phyloP scores from a whole-genome alignment of 768 basidiomycete species.

The Kwoniella sp. region DNA sequence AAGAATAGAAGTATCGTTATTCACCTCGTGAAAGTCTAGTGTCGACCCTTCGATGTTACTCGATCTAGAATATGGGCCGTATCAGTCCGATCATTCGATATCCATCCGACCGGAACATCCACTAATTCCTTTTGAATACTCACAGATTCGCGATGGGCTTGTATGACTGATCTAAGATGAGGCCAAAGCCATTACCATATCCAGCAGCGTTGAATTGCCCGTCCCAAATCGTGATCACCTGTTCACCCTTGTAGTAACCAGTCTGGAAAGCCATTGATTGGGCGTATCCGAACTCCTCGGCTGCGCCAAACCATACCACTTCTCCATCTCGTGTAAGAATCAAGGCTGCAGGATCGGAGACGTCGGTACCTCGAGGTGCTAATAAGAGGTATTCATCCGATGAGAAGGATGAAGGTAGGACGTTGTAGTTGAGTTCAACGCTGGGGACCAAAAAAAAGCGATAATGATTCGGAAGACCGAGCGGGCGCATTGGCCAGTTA shows the following conservation, averaged over 20 bases:
- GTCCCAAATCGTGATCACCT: slow-evolving; percentile 37
- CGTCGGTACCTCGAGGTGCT: not conserved
- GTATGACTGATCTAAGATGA: slow-evolving; percentile 30
- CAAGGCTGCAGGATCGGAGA: not conserved
- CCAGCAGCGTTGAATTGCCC: slow-evolving; percentile 33
- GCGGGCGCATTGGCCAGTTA: not conserved
- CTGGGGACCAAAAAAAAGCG: not conserved
- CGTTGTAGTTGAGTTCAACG: not conserved
- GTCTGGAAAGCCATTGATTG: slow-evolving; percentile 36
- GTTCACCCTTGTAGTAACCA: slow-evolving; percentile 31
- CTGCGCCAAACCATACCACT: slow-evolving; percentile 19
- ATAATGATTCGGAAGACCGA: not conserved
- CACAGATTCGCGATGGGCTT: slow-evolving; percentile 24
- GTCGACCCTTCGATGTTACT: slow-evolving; percentile 1
- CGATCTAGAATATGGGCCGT: no score
- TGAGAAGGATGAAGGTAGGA: not conserved
- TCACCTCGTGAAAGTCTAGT: slow-evolving; percentile 32
- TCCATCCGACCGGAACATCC: no score
- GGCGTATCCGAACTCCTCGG: slow-evolving; percentile 20
- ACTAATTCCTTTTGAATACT: no score
- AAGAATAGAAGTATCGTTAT: not conserved
- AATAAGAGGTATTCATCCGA: not conserved
- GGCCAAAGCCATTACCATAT: slow-evolving; percentile 29
- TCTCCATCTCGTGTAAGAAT: slow-evolving; percentile 5
- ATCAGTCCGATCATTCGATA: no score